A percentile compares a stretch with the other conserved stretches of the same genome.
These are phyloP conservation scores for Cercis canadensis DNA, from an alignment of 306 rosid species.

Conservation along the genomic window DNA sequence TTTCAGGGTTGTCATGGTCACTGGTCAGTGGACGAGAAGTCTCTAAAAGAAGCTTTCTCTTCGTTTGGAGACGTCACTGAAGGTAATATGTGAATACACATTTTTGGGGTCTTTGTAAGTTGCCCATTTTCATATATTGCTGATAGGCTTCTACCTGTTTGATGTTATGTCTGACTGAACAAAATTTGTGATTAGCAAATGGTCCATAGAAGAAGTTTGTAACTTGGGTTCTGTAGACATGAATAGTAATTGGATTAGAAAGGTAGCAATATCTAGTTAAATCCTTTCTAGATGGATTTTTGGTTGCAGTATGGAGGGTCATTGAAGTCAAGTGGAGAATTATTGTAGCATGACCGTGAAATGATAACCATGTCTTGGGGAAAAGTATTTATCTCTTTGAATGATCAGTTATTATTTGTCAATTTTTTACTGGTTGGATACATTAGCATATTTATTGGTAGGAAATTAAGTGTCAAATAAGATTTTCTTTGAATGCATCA, in stretches of 20 bases:
- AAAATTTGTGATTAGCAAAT: neutral
- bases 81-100: constrained; percentile 42
- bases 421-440: too few relatives aligned
- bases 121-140: neutral
- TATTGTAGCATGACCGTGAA: neutral
- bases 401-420: neutral
- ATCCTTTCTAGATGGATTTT: too few relatives aligned
- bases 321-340: neutral
- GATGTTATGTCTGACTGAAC: constrained; percentile 46
- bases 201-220: too few relatives aligned
- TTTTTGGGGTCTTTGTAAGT: neutral
- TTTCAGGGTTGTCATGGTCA: constrained; percentile 87
- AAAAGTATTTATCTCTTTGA: neutral
- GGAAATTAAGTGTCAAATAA: neutral
- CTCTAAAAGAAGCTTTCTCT: constrained; percentile 80
- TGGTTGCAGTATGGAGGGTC: neutral
- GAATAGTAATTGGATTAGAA: too few relatives aligned
- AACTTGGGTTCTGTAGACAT: neutral
- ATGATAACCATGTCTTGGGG: neutral
- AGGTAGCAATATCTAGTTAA: too few relatives aligned
- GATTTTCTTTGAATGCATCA: neutral
- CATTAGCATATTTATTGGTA: neutral
- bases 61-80: constrained; percentile 82
- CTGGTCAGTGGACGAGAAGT: constrained; percentile 84
- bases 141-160: constrained; percentile 40